Conservation (phyloP, 805 yeast species). For the Vanderwaltozyma tropicalis region DNA sequence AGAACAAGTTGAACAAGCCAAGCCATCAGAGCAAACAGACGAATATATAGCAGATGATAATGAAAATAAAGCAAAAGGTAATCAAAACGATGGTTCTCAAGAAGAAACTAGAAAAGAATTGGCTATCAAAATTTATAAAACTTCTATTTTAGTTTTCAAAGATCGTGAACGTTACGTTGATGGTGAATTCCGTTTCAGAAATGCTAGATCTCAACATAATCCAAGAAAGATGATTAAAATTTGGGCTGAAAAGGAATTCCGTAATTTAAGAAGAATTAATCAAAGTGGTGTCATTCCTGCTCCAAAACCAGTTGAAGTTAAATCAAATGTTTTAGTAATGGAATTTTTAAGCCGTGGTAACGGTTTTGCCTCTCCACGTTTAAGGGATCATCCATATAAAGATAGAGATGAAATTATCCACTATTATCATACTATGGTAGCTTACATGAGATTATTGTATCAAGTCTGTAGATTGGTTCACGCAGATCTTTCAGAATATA, state of each 20-base stretch:
- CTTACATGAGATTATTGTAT: slow-evolving; percentile 78
- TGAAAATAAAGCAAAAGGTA: not conserved
- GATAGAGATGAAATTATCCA: slow-evolving; percentile 54
- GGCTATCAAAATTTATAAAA: slow-evolving; percentile 91
- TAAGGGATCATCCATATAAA: slow-evolving; percentile 71
- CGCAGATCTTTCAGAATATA: slow-evolving; percentile 94
- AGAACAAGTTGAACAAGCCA: not conserved
- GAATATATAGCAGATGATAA: not conserved
- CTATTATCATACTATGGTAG: slow-evolving; percentile 68
- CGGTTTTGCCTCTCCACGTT: slow-evolving; percentile 85
- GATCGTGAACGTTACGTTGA: slow-evolving; percentile 93
- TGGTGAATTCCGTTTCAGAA: slow-evolving; percentile 89
- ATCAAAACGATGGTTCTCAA: not conserved
- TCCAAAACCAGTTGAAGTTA: slow-evolving; percentile 84
- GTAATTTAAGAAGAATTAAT: slow-evolving; percentile 78
- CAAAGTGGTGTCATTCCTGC: slow-evolving; percentile 70
- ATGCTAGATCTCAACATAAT: slow-evolving; percentile 75
- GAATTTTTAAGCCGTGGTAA: slow-evolving; percentile 67
- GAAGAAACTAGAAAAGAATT: slow-evolving; percentile 37
- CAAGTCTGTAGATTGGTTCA: slow-evolving; percentile 86
- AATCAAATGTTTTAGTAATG: slow-evolving; percentile 89
- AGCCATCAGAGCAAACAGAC: too few relatives aligned
- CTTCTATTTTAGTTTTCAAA: slow-evolving; percentile 92
- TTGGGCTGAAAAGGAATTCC: slow-evolving; percentile 97
- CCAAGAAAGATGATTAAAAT: slow-evolving; percentile 95